Evolutionary conservation across 345 rosid species (phyloP), one percentile per base, ranked within the genome.

Genomic region (Lagerstroemia speciosa): DNA sequence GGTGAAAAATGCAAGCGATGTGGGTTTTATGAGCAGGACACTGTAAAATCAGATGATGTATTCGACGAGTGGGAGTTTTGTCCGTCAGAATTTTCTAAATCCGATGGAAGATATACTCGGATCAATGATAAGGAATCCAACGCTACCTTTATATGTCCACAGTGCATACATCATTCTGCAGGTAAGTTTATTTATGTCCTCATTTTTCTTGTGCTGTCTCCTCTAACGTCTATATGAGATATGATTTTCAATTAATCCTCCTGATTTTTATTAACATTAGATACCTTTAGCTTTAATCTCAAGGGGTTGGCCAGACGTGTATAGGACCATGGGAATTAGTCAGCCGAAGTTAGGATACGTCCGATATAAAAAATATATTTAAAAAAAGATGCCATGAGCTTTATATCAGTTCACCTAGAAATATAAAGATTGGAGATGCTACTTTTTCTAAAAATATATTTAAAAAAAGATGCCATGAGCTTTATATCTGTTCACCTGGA

Each of bases 31-130:
- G 97, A 92, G 83, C 22, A 80, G 73, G 96, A 92, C 71, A 62
- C 24, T 3, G 2, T 88, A 32, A 75, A 43, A 29, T 34, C 87
- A 17, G 97, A 91, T 69, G 90, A 95, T 72, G 80, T 79, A 8
- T 90, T 69, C 82, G 89, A 85, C 33, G 98, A 88, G 70, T 95
- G 98, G 98, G 98, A 92, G 79, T 67, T 95, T 58, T 95, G 99
- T 74, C 78, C 92, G 67, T 92, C 92, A 11, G 96, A 85, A 72
- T 95, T 94, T 75, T 52, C 72, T 58, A 74, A 72, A 62, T 43
- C 78, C 19, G 84, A 81, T 46, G 96, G 93, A 48, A 87, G 70
- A 73, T 87, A 84, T 73, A 72, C 72, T 6, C 80, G 83, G 24
- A 22, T 17, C 73, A 85, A 77, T 67, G 77, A 79, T 11, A 75